These are phyloP conservation scores for Inga leiocalycina DNA, from an alignment of 306 rosid species.

Conservation along the genomic window DNA sequence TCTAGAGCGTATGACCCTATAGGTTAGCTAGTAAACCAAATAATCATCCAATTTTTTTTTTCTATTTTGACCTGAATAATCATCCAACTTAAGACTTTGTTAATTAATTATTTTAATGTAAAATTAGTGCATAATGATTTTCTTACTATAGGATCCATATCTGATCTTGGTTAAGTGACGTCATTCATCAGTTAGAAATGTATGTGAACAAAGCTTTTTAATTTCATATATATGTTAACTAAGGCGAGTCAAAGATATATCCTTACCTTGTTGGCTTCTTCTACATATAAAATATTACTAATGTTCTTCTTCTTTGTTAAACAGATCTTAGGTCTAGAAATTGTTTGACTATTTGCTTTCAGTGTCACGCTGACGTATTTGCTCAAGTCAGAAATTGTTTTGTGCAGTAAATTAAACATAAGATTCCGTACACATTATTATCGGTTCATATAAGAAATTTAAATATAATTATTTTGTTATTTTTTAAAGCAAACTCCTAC, in stretches of 20 bases:
- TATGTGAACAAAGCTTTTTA: background rate
- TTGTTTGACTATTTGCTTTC: background rate
- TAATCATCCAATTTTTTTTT: background rate
- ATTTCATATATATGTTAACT: background rate
- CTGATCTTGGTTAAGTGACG: background rate
- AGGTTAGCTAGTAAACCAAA: background rate
- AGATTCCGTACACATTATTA: background rate
- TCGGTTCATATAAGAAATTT: background rate
- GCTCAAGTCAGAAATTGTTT: background rate
- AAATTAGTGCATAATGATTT: background rate
- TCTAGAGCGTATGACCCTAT: constrained; percentile 14
- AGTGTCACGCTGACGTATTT: background rate
- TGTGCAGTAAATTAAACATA: background rate
- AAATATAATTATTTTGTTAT: background rate
- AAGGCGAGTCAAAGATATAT: constrained; percentile 2
- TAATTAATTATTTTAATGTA: background rate
- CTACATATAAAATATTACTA: background rate
- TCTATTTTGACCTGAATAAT: background rate
- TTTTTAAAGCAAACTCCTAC: no score
- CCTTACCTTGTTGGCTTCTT: background rate
- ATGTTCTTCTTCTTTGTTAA: background rate
- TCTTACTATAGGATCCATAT: background rate
- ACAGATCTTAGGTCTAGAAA: background rate
- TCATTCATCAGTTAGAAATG: background rate
- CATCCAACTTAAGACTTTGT: background rate